These are phyloP conservation scores for Sinapis alba DNA, from an alignment of 441 rosid species.

Conservation along the genomic window DNA sequence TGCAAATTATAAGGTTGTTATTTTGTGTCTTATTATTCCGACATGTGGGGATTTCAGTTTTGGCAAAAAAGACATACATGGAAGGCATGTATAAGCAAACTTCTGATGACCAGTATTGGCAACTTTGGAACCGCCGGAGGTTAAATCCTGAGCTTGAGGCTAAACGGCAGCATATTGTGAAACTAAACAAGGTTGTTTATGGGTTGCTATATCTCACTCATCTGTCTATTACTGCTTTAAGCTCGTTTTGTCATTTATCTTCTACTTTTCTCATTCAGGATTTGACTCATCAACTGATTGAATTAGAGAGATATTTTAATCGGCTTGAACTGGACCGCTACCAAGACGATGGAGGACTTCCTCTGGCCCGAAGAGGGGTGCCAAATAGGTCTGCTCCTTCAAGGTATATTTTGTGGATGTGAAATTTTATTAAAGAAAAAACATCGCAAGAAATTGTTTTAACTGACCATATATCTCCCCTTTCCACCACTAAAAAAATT, in stretches of 20 bases:
- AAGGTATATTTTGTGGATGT: conserved; percentile 54
- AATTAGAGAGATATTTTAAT: conserved; percentile 89
- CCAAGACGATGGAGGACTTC: conserved; percentile 58
- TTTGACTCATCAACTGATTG: conserved; percentile 82
- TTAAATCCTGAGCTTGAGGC: conserved; percentile 85
- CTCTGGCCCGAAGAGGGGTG: conserved; percentile 48
- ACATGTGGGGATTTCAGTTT: conserved; percentile 53
- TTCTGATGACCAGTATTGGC: conserved; percentile 80
- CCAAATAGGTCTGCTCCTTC: conserved; percentile 63
- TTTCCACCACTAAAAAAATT: conserved; percentile 20
- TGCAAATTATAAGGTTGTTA: conserved; percentile 10
- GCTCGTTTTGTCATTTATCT: conserved; percentile 19
- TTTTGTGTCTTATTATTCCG: conserved; percentile 18
- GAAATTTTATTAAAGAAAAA: not conserved
- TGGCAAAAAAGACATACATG: conserved; percentile 76
- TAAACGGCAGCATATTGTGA: conserved; percentile 64
- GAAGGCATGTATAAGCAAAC: conserved; percentile 91
- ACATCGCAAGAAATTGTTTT: not conserved
- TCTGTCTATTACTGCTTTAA: conserved; percentile 22
- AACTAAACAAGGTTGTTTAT: conserved; percentile 68
- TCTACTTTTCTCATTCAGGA: conserved; percentile 50
- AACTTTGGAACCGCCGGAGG: conserved; percentile 89
- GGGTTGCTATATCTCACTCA: conserved; percentile 24
- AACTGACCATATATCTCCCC: conserved; percentile 1
- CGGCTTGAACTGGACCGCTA: conserved; percentile 80